These are phyloP conservation scores for Penicillium riverlandense DNA, from an alignment of 495 filamentous ascomycete species.

Conservation along the genomic window DNA sequence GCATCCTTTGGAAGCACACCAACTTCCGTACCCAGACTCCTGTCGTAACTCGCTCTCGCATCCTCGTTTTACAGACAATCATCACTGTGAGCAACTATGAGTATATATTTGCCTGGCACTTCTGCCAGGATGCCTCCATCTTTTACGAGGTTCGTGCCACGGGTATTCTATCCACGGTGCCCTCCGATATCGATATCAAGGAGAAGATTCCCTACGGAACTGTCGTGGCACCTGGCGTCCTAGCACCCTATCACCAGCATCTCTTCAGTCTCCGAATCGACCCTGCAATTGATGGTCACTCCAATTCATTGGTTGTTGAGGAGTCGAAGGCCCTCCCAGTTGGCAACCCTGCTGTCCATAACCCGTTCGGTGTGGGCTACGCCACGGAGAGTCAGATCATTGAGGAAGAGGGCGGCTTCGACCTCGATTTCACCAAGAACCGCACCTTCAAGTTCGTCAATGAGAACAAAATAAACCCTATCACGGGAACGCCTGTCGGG, in stretches of 20 bases:
- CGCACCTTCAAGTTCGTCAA: conserved; percentile 82
- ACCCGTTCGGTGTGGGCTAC: conserved; percentile 76
- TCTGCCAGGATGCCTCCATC: conserved; percentile 74
- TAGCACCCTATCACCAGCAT: conserved; percentile 78
- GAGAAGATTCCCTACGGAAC: conserved; percentile 65
- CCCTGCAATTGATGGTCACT: conserved; percentile 66
- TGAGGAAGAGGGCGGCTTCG: conserved; percentile 49
- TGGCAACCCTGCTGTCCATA: conserved; percentile 42
- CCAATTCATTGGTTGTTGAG: conserved; percentile 60
- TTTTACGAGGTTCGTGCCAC: conserved; percentile 79
- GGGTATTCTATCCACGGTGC: conserved; percentile 75
- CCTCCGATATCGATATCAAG: conserved; percentile 52
- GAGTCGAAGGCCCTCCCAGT: conserved; percentile 65
- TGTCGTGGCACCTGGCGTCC: conserved; percentile 73
- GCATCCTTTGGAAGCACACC: conserved; percentile 64
- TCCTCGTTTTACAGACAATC: conserved; percentile 63
- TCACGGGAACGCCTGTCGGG: conserved; percentile 66
- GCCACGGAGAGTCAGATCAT: conserved; percentile 47
- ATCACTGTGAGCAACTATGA: conserved; percentile 81
- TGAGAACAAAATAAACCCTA: conserved; percentile 51
- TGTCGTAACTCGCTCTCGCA: conserved; percentile 46
- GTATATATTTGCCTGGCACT: conserved; percentile 78
- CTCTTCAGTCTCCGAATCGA: conserved; percentile 85
- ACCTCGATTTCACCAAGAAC: conserved; percentile 54
- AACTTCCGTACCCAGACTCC: conserved; percentile 57